phyloP scores from a whole-genome alignment of 75 land plant species.

The Sequoia sempervirens region DNA sequence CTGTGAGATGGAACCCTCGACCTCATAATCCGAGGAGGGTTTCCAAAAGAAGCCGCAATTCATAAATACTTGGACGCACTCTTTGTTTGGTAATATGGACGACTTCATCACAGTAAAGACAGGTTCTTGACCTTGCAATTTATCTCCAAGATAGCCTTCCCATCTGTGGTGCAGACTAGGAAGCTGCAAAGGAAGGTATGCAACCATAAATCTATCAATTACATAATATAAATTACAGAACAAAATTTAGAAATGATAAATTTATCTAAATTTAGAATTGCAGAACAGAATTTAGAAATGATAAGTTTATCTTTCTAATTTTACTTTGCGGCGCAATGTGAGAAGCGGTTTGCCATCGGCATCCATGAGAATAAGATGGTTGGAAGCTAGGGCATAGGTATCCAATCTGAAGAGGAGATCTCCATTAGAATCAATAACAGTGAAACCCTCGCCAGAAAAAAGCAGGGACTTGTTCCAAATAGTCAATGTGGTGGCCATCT shows the following conservation, averaged over 20 bases:
- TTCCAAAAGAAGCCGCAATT: not conserved
- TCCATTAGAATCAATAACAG: constrained; percentile 34
- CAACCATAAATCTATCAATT: not conserved
- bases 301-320: too few relatives aligned
- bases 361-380: constrained; percentile 47
- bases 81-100: constrained; percentile 22
- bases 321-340: constrained; percentile 50
- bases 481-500: constrained; percentile 36
- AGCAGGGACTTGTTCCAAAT: constrained; percentile 57
- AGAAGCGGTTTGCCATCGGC: constrained; percentile 39
- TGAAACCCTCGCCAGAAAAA: constrained; percentile 32
- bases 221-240: too few relatives aligned
- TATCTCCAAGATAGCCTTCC: constrained; percentile 58
- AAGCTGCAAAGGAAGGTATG: constrained; percentile 16
- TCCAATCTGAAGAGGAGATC: constrained; percentile 30
- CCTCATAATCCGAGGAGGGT: constrained; percentile 21
- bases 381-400: constrained; percentile 13
- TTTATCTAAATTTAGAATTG: not conserved
- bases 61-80: not conserved
- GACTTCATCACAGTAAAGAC: constrained; percentile 48
- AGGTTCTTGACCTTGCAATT: constrained; percentile 47
- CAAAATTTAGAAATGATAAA: too few relatives aligned
- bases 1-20: constrained; percentile 45
- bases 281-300: not conserved
- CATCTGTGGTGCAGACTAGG: constrained; percentile 67